Evolutionary conservation across 306 rosid genomes (phyloP), one percentile per base, ranked within the genome.

Genomic region (Fragaria vesca): DNA sequence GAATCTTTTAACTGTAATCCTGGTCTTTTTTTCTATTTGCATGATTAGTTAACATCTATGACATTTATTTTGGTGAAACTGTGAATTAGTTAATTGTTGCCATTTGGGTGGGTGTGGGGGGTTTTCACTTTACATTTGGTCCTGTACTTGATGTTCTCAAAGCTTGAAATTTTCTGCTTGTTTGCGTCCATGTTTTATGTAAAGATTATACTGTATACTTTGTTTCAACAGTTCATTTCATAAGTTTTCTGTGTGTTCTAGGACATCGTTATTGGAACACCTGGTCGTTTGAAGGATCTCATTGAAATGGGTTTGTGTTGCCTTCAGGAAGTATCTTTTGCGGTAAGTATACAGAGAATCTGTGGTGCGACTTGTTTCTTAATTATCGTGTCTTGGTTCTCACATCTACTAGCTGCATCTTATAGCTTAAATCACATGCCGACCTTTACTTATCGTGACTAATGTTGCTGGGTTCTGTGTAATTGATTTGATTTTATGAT

Each of bases 261-360:
- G 99, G 99, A 95, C 81, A 90, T 95, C 57, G 93, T 95, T 73
- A 93, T 95, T 72, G 97, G 97, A 85, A 93, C 99, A 47, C 99
- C 99, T 69, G 99, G 99, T 69, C 97, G 99, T 71, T 89, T 95
- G 61, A 90, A 87, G 87, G 97, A 95, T 87, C 86, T 95, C 81
- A 85, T 95, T 61, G 94, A 95, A 78, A 95, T 92, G 95, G 97
- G 92, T 72, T 72, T 92, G 55, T 90, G 87, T 73, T 10, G 77
- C 84, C 97, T 95, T 24, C 79, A 88, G 55, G 97, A 95, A 28
- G 97, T 90, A 66, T 89, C 96, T 34, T 95, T 88, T 89, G 95
- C 87, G 88, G 98, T 95, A 92, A 82, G 96, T 78, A 21, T 60
- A 6, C 52, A 54, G 9, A 62, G 4, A 10, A 75, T 51, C 15